phyloP scores from a whole-genome alignment of 164 flowering plant genomes.

The Dillenia turbinata region DNA sequence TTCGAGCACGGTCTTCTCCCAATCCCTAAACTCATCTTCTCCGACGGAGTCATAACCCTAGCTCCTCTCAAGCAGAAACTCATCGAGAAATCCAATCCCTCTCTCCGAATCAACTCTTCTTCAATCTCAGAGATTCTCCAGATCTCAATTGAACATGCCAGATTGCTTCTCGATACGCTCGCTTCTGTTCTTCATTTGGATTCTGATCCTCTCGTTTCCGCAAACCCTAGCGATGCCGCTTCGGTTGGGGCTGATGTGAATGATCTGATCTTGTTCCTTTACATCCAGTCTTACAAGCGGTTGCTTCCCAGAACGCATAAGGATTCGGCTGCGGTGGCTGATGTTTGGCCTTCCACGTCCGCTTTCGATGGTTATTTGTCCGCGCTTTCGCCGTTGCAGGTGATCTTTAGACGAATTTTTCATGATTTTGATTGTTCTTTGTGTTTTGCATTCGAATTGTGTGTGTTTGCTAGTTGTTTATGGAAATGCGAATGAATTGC shows the following conservation, averaged over 20 bases:
- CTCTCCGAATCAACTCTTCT: slow-evolving; percentile 33
- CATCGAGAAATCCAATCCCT: slow-evolving; percentile 7
- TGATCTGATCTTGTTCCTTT: slow-evolving; percentile 78
- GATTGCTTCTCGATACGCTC: slow-evolving; percentile 73
- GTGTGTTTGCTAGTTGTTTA: too few relatives aligned
- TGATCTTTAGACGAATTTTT: slow-evolving; percentile 4
- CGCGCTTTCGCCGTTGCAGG: slow-evolving; percentile 93
- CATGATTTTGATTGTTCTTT: not conserved
- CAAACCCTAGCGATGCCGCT: slow-evolving; percentile 34
- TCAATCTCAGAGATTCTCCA: slow-evolving; percentile 54
- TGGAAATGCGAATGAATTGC: not conserved
- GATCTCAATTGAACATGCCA: slow-evolving; percentile 76
- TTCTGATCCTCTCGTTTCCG: slow-evolving; percentile 43
- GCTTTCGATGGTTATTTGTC: slow-evolving; percentile 93
- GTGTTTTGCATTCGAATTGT: not conserved
- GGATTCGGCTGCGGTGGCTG: slow-evolving; percentile 85
- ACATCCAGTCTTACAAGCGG: slow-evolving; percentile 82
- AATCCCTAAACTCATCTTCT: slow-evolving; percentile 78
- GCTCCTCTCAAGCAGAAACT: slow-evolving; percentile 50
- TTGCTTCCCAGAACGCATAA: slow-evolving; percentile 81
- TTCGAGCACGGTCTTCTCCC: slow-evolving; percentile 96
- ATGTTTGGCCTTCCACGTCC: slow-evolving; percentile 97
- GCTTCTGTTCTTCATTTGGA: slow-evolving; percentile 60
- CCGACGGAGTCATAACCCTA: slow-evolving; percentile 68
- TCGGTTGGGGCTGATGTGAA: slow-evolving; percentile 55